phyloP scores from a whole-genome alignment of 345 rosid genomes.

The Syzygium aromaticum region DNA sequence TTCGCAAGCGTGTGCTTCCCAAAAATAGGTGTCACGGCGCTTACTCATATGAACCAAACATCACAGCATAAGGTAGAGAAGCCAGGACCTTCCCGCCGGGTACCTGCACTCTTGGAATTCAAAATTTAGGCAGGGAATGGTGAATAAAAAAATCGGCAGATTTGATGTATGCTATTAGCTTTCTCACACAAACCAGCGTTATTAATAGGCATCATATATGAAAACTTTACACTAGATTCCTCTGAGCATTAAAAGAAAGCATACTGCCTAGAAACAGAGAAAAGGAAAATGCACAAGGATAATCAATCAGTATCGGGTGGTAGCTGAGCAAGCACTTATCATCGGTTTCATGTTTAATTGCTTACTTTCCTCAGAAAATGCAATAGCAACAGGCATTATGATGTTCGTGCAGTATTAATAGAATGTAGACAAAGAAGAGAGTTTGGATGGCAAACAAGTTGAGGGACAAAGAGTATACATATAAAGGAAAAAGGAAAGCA shows the following conservation, averaged over 20 bases:
- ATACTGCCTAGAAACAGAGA: neutral
- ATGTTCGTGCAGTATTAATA: neutral
- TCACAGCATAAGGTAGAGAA: neutral
- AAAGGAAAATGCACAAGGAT: neutral
- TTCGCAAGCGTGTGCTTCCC: neutral
- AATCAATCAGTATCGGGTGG: neutral
- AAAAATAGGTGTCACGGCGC: neutral
- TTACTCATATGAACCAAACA: neutral
- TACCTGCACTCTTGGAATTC: neutral
- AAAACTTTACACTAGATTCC: neutral
- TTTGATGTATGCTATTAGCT: neutral
- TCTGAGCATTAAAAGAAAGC: neutral
- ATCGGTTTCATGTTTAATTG: neutral
- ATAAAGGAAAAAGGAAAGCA: neutral
- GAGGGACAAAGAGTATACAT: neutral
- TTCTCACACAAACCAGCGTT: neutral
- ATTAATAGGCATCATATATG: neutral
- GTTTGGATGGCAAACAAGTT: neutral
- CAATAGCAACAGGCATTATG: neutral
- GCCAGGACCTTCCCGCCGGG: neutral
- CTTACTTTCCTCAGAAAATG: neutral
- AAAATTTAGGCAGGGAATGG: neutral
- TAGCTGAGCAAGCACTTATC: neutral
- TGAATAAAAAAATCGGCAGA: neutral
- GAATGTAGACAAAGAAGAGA: neutral